Conservation (phyloP, 495 filamentous ascomycete species). For the Aspergillus steynii region DNA sequence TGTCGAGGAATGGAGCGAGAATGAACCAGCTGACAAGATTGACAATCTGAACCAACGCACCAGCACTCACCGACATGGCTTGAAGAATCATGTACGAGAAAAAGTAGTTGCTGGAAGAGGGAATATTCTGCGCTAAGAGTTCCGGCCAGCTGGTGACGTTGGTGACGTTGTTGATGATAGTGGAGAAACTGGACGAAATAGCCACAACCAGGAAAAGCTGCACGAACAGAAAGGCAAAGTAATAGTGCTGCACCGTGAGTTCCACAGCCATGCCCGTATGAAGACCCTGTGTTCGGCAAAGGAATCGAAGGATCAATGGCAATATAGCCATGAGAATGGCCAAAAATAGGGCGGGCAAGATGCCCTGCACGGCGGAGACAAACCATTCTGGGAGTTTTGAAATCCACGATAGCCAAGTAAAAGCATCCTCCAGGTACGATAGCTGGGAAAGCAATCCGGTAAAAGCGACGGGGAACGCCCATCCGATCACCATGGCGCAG, state of each 20-base stretch:
- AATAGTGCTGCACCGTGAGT: slow-evolving; percentile 84
- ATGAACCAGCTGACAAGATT: slow-evolving; percentile 79
- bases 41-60: slow-evolving; percentile 82
- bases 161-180: slow-evolving; percentile 61
- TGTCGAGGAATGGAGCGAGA: slow-evolving; percentile 74
- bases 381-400: slow-evolving; percentile 59
- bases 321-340: slow-evolving; percentile 79
- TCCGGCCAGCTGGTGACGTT: slow-evolving; percentile 62
- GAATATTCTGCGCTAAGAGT: slow-evolving; percentile 79
- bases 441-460: slow-evolving; percentile 80
- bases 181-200: slow-evolving; percentile 75
- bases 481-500: slow-evolving; percentile 77
- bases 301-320: slow-evolving; percentile 72
- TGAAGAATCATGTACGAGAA: slow-evolving; percentile 98
- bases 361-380: slow-evolving; percentile 77
- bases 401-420: slow-evolving; percentile 73
- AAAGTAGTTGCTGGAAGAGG: slow-evolving; percentile 92
- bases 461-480: slow-evolving; percentile 89
- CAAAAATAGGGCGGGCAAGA: slow-evolving; percentile 77
- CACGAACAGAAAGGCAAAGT: slow-evolving; percentile 92
- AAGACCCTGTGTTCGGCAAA: slow-evolving; percentile 73
- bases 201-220: slow-evolving; percentile 94
- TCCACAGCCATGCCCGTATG: slow-evolving; percentile 82
- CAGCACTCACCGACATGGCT: slow-evolving; percentile 85
- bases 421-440: slow-evolving; percentile 60